Evolutionary conservation across 257 asterid species (phyloP).

Genomic region (Solanum pinnatisectum): DNA sequence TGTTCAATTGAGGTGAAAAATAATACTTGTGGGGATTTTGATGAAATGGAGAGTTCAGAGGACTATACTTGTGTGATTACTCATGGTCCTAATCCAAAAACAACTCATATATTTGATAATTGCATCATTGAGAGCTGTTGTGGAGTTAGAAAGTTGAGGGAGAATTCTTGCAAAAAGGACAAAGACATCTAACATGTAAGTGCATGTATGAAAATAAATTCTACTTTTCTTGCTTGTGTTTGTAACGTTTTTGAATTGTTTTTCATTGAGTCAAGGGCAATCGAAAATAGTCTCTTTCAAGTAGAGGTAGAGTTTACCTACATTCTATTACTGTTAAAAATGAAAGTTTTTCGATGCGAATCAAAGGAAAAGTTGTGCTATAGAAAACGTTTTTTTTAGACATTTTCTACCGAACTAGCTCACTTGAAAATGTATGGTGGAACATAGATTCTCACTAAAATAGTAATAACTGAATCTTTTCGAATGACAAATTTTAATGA

Average conservation of each 20-base stretch:
- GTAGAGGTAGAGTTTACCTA: not conserved
- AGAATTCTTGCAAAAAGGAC: constrained; percentile 39
- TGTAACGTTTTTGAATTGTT: accelerated
- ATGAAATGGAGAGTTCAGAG: constrained; percentile 85
- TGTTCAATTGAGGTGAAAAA: constrained; percentile 10
- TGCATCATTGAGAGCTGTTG: constrained; percentile 59
- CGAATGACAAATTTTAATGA: not conserved
- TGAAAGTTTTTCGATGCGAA: not conserved
- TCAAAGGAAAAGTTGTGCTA: not conserved
- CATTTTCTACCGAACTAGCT: not conserved
- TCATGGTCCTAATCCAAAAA: constrained; percentile 83
- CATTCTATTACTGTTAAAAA: no score
- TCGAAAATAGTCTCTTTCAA: no score
- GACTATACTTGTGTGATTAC: constrained; percentile 84
- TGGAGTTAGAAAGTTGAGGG: constrained; percentile 11
- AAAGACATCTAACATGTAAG: constrained; percentile 48
- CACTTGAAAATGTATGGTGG: no score
- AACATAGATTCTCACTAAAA: no score
- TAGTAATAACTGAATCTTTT: no score
- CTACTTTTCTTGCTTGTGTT: not conserved
- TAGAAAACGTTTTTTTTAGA: no score
- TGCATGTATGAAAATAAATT: not conserved
- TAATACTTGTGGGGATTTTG: constrained; percentile 2
- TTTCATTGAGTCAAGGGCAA: not conserved
- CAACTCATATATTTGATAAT: constrained; percentile 69